Evolutionary conservation across 768 basidiomycete genomes (phyloP).

Genomic region (Psilocybe cyanescens): DNA sequence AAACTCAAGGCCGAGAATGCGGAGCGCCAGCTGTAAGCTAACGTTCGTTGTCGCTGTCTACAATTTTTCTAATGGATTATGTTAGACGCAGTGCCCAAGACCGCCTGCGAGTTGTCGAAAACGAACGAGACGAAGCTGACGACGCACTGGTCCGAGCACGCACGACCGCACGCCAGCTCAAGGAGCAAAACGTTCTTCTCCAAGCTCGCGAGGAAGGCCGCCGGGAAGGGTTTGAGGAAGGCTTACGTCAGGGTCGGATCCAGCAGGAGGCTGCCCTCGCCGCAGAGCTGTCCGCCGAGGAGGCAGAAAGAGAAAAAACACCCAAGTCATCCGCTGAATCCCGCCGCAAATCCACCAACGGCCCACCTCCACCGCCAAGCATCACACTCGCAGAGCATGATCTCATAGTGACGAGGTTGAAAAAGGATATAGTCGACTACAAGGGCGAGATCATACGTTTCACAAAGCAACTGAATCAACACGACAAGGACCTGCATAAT

Average conservation of each 20-base stretch:
- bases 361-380: background rate
- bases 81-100: conserved; percentile 29
- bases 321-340: background rate
- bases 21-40: conserved; percentile 32
- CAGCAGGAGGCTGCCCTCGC: conserved; percentile 16
- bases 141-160: conserved; percentile 43
- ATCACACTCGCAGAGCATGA: conserved; percentile 16
- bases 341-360: background rate
- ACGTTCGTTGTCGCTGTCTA: background rate
- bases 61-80: background rate
- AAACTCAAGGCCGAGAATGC: conserved; percentile 29
- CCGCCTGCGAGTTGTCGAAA: conserved; percentile 28
- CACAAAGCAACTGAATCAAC: conserved; percentile 20
- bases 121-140: conserved; percentile 36
- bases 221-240: conserved; percentile 45
- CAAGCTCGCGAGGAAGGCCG: conserved; percentile 62
- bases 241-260: conserved; percentile 51
- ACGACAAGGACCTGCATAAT: conserved; percentile 24
- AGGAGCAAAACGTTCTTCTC: conserved; percentile 53
- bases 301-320: background rate
- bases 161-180: conserved; percentile 55
- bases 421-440: too few species aligned
- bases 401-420: background rate
- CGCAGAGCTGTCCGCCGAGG: conserved; percentile 13
- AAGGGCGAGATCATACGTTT: conserved; percentile 8